Conservation (phyloP, 2,329 filamentous ascomycete species). For the Coleophoma eucalyptorum region DNA sequence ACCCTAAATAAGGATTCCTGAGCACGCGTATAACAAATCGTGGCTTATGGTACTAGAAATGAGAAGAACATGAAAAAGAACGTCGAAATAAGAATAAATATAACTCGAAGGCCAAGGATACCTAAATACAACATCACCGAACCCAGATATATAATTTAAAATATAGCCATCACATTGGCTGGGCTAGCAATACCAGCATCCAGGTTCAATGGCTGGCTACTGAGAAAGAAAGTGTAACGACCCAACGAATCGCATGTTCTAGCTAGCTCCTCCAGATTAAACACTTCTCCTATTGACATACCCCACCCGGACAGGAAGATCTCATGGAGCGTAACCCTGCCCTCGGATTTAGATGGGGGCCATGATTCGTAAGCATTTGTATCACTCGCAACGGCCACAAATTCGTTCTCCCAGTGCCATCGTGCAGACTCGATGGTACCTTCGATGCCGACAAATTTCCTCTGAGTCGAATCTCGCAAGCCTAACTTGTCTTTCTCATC, state of each 20-base stretch:
- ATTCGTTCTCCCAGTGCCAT: constrained; percentile 30
- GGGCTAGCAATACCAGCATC: constrained; percentile 43
- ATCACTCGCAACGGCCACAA: constrained; percentile 35
- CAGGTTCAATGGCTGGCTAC: constrained; percentile 53
- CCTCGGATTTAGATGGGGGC: neutral
- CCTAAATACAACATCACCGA: too few species aligned
- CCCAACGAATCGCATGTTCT: constrained; percentile 45
- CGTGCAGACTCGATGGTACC: neutral
- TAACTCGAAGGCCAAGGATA: too few species aligned
- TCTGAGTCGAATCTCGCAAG: neutral
- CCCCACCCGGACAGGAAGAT: constrained; percentile 12
- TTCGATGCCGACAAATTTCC: neutral
- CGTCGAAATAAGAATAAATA: too few species aligned
- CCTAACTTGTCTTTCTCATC: neutral
- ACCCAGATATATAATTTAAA: too few species aligned
- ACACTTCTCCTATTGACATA: constrained; percentile 16
- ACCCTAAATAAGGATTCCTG: too few species aligned
- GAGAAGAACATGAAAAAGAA: too few species aligned
- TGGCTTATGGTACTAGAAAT: too few species aligned
- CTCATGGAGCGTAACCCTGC: constrained; percentile 13
- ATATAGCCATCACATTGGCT: constrained; percentile 38
- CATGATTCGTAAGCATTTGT: constrained; percentile 31
- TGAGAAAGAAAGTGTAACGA: constrained; percentile 56
- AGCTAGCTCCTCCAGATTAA: constrained; percentile 39
- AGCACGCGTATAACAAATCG: too few species aligned